Evolutionary conservation across 352 stramenopile species (phyloP).

Genomic region (Globisporangium sylvaticum): DNA sequence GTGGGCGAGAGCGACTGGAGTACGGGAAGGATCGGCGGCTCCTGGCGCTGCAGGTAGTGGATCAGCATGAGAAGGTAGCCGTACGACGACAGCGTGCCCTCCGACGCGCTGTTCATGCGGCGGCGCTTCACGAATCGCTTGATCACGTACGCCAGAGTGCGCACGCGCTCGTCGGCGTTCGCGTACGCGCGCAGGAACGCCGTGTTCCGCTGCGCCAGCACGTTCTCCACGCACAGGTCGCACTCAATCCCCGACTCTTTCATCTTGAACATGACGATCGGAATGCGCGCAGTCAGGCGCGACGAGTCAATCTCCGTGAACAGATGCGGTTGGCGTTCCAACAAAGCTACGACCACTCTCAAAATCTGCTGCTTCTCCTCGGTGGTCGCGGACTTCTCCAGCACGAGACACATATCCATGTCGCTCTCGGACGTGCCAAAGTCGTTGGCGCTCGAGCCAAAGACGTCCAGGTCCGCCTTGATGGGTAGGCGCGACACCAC

Average conservation of each 20-base stretch:
- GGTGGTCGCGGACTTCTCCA: slow-evolving; percentile 27
- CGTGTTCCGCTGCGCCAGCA: slow-evolving; percentile 97
- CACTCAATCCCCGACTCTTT: slow-evolving; percentile 61
- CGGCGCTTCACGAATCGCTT: slow-evolving; percentile 82
- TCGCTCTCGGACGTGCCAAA: slow-evolving; percentile 93
- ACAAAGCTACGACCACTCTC: slow-evolving; percentile 43
- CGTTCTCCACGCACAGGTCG: slow-evolving; percentile 93
- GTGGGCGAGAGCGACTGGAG: slow-evolving; percentile 56
- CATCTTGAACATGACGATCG: slow-evolving; percentile 97
- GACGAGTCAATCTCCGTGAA: slow-evolving; percentile 71
- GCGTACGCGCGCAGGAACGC: slow-evolving; percentile 92
- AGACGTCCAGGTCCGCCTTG: slow-evolving; percentile 76
- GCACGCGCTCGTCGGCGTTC: slow-evolving; percentile 68
- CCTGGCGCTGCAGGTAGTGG: slow-evolving; percentile 74
- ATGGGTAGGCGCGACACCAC: slow-evolving; percentile 57
- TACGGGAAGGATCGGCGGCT: slow-evolving; percentile 68
- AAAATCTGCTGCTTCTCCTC: slow-evolving; percentile 76
- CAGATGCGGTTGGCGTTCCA: slow-evolving; percentile 58
- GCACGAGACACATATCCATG: slow-evolving; percentile 92
- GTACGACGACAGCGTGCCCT: slow-evolving; percentile 82
- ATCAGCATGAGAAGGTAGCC: slow-evolving; percentile 85
- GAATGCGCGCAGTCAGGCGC: slow-evolving; percentile 93
- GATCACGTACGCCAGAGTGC: slow-evolving; percentile 72
- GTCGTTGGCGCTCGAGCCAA: slow-evolving; percentile 96
- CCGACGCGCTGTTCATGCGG: slow-evolving; percentile 79